These are phyloP conservation scores for Chlorella sp. DNA, from an alignment of 139 green algal species.

Conservation along the genomic window DNA sequence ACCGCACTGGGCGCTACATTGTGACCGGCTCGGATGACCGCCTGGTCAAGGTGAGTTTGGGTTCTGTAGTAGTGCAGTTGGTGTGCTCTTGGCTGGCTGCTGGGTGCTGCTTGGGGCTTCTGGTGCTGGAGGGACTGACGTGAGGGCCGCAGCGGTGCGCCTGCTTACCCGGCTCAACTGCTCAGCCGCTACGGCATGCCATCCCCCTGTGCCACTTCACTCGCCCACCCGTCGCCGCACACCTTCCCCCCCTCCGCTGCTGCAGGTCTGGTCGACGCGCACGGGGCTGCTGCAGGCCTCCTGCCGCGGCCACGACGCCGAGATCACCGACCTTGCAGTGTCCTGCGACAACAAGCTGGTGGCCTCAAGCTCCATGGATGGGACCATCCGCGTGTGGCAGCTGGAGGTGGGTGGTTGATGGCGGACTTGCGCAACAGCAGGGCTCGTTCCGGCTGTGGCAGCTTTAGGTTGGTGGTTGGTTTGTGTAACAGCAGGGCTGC, in stretches of 20 bases:
- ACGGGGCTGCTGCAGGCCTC: conserved; percentile 67
- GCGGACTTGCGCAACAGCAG: too few relatives aligned
- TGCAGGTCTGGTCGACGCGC: conserved; percentile 71
- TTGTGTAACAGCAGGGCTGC: neutral
- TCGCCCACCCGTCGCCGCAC: too few relatives aligned
- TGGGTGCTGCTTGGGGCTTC: neutral
- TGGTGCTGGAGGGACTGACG: neutral
- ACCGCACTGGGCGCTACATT: conserved; percentile 57
- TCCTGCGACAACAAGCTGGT: conserved; percentile 74
- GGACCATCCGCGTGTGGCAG: conserved; percentile 71
- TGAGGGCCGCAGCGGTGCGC: neutral
- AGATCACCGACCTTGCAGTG: conserved; percentile 95
- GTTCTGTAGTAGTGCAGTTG: neutral
- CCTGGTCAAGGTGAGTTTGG: conserved; percentile 75
- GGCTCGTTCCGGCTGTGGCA: too few relatives aligned
- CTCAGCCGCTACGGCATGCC: too few relatives aligned
- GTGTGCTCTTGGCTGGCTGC: neutral
- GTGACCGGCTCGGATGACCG: conserved; percentile 86
- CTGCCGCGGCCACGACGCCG: conserved; percentile 80
- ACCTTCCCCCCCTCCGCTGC: too few relatives aligned
- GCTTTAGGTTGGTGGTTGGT: too few relatives aligned
- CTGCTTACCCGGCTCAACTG: too few relatives aligned
- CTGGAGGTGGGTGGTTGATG: conserved; percentile 29
- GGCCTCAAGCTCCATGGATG: conserved; percentile 77
- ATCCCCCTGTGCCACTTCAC: neutral